These are phyloP conservation scores for Sphagnurus paluster DNA, from an alignment of 1,284 basidiomycete species.

Conservation along the genomic window DNA sequence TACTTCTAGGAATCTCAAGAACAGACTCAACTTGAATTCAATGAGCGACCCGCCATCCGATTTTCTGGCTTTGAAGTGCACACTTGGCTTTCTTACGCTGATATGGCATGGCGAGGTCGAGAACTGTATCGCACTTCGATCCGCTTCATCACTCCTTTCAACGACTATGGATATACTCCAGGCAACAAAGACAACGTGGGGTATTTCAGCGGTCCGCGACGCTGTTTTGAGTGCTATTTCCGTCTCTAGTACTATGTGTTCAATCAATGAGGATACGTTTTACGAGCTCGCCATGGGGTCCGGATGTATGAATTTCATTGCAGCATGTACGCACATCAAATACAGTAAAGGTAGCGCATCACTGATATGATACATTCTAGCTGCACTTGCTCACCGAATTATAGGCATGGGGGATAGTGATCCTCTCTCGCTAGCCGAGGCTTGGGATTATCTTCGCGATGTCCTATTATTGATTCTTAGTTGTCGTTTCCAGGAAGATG, in stretches of 20 bases:
- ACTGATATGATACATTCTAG: slow-evolving; percentile 31
- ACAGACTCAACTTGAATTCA: not conserved
- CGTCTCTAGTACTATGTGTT: slow-evolving; percentile 10
- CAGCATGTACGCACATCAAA: slow-evolving; percentile 34
- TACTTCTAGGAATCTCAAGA: too few relatives aligned
- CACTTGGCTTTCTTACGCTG: slow-evolving; percentile 33
- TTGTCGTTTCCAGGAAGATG: slow-evolving; percentile 40
- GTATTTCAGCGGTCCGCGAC: slow-evolving; percentile 24
- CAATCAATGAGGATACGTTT: slow-evolving; percentile 21
- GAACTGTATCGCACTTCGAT: slow-evolving; percentile 19
- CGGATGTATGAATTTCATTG: slow-evolving; percentile 29
- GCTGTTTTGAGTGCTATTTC: slow-evolving; percentile 29
- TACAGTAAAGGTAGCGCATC: not conserved
- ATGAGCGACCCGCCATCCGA: not conserved
- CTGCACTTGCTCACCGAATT: slow-evolving; percentile 52
- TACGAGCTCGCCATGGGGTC: slow-evolving; percentile 31
- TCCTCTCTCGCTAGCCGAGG: slow-evolving; percentile 44
- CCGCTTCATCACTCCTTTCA: slow-evolving; percentile 28
- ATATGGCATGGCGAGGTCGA: slow-evolving; percentile 31
- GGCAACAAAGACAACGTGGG: slow-evolving; percentile 7
- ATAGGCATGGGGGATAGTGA: slow-evolving; percentile 29
- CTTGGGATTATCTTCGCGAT: slow-evolving; percentile 56
- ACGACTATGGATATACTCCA: slow-evolving; percentile 24
- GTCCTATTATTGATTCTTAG: slow-evolving; percentile 46
- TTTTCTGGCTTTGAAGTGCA: slow-evolving; percentile 17